Evolutionary conservation across 768 basidiomycete species (phyloP).

Genomic region (Pluteus cervinus): DNA sequence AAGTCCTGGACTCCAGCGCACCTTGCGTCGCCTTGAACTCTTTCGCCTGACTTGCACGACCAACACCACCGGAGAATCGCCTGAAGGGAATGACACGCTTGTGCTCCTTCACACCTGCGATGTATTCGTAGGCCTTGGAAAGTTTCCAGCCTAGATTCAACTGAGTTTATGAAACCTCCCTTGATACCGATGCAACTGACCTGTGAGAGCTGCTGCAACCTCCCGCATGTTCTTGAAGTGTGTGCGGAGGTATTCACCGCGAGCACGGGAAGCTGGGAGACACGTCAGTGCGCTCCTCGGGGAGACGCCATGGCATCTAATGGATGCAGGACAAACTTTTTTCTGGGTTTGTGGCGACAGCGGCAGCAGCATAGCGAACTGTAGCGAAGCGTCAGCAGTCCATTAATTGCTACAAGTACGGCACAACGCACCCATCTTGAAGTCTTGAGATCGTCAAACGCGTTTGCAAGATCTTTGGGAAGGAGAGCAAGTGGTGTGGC

Average conservation of each 20-base stretch:
- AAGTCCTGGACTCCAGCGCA: slow-evolving; percentile 29
- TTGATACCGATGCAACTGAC: slow-evolving; percentile 35
- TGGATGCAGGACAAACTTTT: slow-evolving; percentile 58
- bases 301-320: not conserved
- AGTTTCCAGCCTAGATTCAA: slow-evolving; percentile 70
- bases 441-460: slow-evolving; percentile 46
- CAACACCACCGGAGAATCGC: slow-evolving; percentile 92
- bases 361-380: slow-evolving; percentile 94
- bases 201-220: slow-evolving; percentile 90
- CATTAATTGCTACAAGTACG: slow-evolving; percentile 8
- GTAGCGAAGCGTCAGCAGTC: slow-evolving; percentile 15
- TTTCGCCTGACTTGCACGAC: slow-evolving; percentile 91
- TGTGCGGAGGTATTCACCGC: slow-evolving; percentile 96
- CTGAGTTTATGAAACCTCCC: not conserved
- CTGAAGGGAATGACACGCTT: slow-evolving; percentile 97
- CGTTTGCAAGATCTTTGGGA: slow-evolving; percentile 21
- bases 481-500: slow-evolving; percentile 25
- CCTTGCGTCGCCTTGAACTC: slow-evolving; percentile 97
- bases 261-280: slow-evolving; percentile 74
- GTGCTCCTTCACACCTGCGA: slow-evolving; percentile 92
- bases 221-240: slow-evolving; percentile 99
- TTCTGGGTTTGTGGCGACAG: slow-evolving; percentile 88
- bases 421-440: slow-evolving; percentile 59
- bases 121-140: slow-evolving; percentile 92
- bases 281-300: slow-evolving; percentile 13